These are phyloP conservation scores for Cytospora chrysosperma DNA, from an alignment of 2,329 filamentous ascomycete genomes.

Conservation along the genomic window DNA sequence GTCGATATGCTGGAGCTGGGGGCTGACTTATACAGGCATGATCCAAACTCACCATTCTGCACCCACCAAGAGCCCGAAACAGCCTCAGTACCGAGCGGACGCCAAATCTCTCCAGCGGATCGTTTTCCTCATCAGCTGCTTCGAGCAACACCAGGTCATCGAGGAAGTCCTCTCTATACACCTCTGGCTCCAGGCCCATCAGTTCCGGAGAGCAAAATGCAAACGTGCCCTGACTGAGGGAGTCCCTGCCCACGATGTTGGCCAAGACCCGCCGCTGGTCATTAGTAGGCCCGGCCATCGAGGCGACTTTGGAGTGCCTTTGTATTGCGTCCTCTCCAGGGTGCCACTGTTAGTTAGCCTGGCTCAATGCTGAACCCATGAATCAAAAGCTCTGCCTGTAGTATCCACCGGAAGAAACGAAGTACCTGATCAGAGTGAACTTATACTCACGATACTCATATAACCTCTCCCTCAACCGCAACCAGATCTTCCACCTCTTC, in stretches of 20 bases:
- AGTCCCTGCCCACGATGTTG: conserved; percentile 7
- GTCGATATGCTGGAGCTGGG: background rate
- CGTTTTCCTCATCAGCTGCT: conserved; percentile 1
- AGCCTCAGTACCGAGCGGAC: conserved; percentile 4
- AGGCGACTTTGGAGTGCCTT: conserved; percentile 3
- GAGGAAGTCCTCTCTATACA: conserved; percentile 4
- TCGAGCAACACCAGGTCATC: conserved; percentile 17
- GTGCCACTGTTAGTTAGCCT: background rate
- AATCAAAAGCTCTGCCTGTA: too few species aligned
- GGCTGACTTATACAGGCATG: background rate
- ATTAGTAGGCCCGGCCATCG: conserved; percentile 3
- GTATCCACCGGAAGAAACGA: too few species aligned
- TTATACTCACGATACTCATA: conserved; percentile 15
- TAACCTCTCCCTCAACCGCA: background rate
- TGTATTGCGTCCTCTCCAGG: conserved; percentile 14
- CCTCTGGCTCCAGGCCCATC: conserved; percentile 10
- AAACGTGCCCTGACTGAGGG: conserved; percentile 4
- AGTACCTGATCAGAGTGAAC: too few species aligned
- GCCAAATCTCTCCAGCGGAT: conserved; percentile 9
- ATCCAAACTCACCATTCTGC: background rate
- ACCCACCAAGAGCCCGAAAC: background rate
- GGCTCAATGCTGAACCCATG: background rate
- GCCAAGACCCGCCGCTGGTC: conserved; percentile 11
- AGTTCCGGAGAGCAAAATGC: conserved; percentile 16
- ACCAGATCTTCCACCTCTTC: conserved; percentile 16